phyloP scores from a whole-genome alignment of 1,284 basidiomycete species.

The Rhodotorula sp. region DNA sequence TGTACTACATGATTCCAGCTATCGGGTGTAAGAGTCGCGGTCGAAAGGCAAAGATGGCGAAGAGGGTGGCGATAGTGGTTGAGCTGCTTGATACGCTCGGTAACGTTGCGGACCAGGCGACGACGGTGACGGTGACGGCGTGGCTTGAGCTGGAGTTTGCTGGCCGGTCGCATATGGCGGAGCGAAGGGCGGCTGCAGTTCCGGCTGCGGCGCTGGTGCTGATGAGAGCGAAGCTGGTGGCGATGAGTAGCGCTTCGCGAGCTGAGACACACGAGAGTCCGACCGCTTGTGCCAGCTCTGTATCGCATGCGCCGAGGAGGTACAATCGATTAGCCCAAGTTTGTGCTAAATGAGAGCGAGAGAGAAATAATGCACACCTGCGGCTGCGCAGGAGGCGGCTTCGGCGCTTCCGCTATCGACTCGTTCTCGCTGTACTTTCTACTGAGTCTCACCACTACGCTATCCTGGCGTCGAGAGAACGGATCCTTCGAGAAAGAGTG shows the following conservation, averaged over 20 bases:
- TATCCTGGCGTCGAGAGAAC: too few species aligned
- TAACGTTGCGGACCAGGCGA: not conserved
- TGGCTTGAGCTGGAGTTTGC: not conserved
- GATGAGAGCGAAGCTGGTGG: not conserved
- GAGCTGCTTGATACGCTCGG: not conserved
- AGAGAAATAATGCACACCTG: not conserved
- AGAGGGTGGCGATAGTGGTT: not conserved
- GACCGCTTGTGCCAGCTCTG: conserved; percentile 8
- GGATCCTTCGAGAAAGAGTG: too few species aligned
- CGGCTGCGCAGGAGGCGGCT: too few species aligned
- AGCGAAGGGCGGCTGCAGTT: not conserved
- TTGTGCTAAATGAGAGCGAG: not conserved
- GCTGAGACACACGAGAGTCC: conserved; percentile 22
- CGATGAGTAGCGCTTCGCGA: conserved; percentile 31
- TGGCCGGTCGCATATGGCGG: not conserved
- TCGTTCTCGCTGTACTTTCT: not conserved
- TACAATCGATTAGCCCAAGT: too few species aligned
- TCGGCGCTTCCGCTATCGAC: not conserved
- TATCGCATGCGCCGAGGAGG: too few species aligned
- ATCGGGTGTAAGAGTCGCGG: too few species aligned
- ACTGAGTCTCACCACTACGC: not conserved
- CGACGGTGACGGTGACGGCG: not conserved
- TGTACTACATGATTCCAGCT: too few species aligned
- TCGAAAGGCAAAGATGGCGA: not conserved
- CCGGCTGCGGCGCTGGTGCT: not conserved